Percentiles rank a stretch among this genome's conserved stretches.
phyloP scores from a whole-genome alignment of 805 yeast species.

The Yarrowia sp. region DNA sequence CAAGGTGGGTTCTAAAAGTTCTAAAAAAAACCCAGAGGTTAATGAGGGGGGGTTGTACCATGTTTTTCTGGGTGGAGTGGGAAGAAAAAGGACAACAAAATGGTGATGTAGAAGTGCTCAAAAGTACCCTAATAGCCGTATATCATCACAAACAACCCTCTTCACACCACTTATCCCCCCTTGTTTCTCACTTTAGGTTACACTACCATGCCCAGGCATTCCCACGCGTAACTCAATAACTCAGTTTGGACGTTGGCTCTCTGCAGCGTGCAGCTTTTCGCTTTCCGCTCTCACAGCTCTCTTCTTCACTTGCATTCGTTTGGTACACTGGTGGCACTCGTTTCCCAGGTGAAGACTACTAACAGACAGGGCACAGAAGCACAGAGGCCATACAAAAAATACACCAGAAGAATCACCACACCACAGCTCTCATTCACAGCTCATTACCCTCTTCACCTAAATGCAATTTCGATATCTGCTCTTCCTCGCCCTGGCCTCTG shows the following conservation, averaged over 20 bases:
- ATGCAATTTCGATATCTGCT: conserved; percentile 20
- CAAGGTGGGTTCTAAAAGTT: conserved; percentile 15
- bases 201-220: conserved; percentile 22
- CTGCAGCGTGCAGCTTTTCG: conserved; percentile 4
- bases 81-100: no score
- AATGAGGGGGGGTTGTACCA: background rate
- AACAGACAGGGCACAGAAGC: conserved; percentile 2
- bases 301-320: conserved; percentile 22
- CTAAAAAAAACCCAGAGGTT: conserved; percentile 5
- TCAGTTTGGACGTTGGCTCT: background rate
- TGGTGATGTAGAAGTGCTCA: no score
- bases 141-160: background rate
- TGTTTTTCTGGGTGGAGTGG: no score
- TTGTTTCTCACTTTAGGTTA: background rate
- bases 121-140: no score
- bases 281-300: background rate
- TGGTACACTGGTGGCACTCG: conserved; percentile 12
- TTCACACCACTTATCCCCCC: no score
- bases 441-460: background rate
- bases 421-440: background rate
- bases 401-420: background rate
- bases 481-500: conserved; percentile 13
- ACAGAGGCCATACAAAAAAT: no score
- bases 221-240: conserved; percentile 24
- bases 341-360: conserved; percentile 14